A percentile compares a stretch with the other conserved stretches of the same genome.
Evolutionary conservation across 2,329 filamentous ascomycete species (phyloP).

Genomic region (Pseudogymnoascus sp.): DNA sequence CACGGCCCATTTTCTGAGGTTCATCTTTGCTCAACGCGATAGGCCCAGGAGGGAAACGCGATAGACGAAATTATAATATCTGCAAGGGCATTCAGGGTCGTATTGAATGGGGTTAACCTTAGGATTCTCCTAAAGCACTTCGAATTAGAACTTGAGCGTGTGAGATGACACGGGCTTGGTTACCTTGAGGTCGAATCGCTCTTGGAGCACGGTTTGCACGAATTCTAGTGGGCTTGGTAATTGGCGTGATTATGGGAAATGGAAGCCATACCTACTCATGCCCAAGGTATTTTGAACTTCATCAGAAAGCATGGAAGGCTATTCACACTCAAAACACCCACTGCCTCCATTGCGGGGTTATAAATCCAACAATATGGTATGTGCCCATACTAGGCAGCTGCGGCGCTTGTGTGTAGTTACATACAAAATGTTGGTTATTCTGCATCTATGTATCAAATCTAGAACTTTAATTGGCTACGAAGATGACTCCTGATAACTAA

Average conservation of each 20-base stretch:
- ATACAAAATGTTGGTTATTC: background rate
- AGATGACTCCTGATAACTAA: background rate
- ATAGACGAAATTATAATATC: conserved; percentile 32
- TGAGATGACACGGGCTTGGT: background rate
- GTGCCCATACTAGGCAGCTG: background rate
- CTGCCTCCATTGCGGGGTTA: background rate
- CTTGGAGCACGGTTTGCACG: conserved; percentile 8
- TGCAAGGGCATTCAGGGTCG: conserved; percentile 28
- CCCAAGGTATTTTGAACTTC: background rate
- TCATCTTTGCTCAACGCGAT: background rate
- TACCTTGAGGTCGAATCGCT: conserved; percentile 10
- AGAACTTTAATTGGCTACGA: background rate
- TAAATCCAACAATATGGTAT: background rate
- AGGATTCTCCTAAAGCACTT: conserved; percentile 7
- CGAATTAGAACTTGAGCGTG: background rate
- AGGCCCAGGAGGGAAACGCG: conserved; percentile 15
- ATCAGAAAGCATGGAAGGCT: background rate
- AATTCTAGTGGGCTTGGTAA: conserved; percentile 4
- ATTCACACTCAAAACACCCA: background rate
- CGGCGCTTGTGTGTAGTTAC: background rate
- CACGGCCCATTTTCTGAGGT: conserved; percentile 21
- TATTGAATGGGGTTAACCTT: conserved; percentile 26
- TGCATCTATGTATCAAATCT: background rate
- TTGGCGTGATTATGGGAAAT: background rate
- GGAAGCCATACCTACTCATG: background rate